Percentiles rank a stretch among this genome's conserved stretches.
Evolutionary conservation across 306 rosid genomes (phyloP).

Genomic region (Castanea sativa): DNA sequence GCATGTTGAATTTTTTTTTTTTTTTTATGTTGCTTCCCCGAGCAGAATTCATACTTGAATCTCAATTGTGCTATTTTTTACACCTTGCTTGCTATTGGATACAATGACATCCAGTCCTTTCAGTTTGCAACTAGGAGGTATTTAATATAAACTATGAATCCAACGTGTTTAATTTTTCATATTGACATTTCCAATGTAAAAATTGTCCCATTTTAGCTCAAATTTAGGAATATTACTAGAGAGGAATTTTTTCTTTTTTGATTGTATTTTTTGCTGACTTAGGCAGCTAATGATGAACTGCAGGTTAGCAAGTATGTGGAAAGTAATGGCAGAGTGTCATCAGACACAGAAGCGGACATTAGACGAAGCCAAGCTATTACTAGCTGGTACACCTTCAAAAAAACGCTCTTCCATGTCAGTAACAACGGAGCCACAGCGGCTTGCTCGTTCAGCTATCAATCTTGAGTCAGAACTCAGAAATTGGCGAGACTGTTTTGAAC

Average conservation of each 20-base stretch:
- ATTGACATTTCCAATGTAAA: not conserved
- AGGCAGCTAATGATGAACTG: not conserved
- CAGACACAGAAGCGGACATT: constrained; percentile 65
- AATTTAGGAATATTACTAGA: not conserved
- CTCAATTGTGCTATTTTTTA: not conserved
- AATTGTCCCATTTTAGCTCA: not conserved
- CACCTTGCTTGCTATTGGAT: not conserved
- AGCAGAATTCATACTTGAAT: not conserved
- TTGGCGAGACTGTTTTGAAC: constrained; percentile 71
- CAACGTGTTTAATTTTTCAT: not conserved
- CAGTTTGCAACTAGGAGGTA: not conserved
- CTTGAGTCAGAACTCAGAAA: constrained; percentile 80
- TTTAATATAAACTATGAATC: not conserved
- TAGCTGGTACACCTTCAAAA: constrained; percentile 62
- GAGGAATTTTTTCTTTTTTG: not conserved
- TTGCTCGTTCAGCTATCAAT: constrained; percentile 60
- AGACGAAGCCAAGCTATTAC: constrained; percentile 77
- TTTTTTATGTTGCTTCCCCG: not conserved
- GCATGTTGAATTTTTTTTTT: not conserved
- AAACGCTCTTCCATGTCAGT: constrained; percentile 43
- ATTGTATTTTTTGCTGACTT: not conserved
- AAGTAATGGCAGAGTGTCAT: constrained; percentile 89
- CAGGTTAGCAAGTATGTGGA: constrained; percentile 96
- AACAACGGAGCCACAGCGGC: constrained; percentile 47
- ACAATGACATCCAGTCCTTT: not conserved